Percentiles rank a stretch among this genome's conserved stretches.
These are phyloP conservation scores for Stagonosporopsis cucurbitacearum DNA, from an alignment of 2,329 filamentous ascomycete species.

Conservation along the genomic window DNA sequence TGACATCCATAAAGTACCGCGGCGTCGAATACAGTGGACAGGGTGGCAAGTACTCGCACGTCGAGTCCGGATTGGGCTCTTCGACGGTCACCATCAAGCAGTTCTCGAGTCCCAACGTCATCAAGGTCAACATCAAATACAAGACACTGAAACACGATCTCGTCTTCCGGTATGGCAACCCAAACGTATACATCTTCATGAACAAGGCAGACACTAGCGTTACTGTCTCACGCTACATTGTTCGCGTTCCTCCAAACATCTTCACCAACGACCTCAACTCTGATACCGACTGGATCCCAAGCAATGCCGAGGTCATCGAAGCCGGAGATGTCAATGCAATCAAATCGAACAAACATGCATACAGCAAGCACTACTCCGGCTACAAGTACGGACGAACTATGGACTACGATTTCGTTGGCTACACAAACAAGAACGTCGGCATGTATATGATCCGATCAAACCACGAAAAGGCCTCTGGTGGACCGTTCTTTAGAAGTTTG, in stretches of 20 bases:
- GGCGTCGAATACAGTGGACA: constrained; percentile 60
- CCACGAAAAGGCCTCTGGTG: constrained; percentile 51
- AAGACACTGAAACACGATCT: constrained; percentile 66
- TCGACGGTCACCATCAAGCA: constrained; percentile 58
- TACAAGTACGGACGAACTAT: constrained; percentile 49
- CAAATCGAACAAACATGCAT: constrained; percentile 37
- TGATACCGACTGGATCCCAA: constrained; percentile 44
- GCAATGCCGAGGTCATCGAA: constrained; percentile 24
- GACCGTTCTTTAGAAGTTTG: constrained; percentile 51
- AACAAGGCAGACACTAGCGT: constrained; percentile 52
- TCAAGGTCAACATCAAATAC: constrained; percentile 65
- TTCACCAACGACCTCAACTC: constrained; percentile 41
- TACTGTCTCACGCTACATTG: constrained; percentile 51
- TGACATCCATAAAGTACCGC: constrained; percentile 66
- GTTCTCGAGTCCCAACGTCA: constrained; percentile 43
- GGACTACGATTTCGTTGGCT: constrained; percentile 51
- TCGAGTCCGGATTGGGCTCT: constrained; percentile 62
- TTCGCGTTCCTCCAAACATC: constrained; percentile 31
- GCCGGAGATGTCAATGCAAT: constrained; percentile 29
- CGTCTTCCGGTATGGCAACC: constrained; percentile 64
- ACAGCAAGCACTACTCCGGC: constrained; percentile 53
- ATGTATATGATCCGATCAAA: constrained; percentile 51
- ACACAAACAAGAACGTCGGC: constrained; percentile 46
- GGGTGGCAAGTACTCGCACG: constrained; percentile 55
- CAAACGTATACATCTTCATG: constrained; percentile 59